Conservation (phyloP, 2,329 filamentous ascomycete species). For the Cordyceps cateniannulata region DNA sequence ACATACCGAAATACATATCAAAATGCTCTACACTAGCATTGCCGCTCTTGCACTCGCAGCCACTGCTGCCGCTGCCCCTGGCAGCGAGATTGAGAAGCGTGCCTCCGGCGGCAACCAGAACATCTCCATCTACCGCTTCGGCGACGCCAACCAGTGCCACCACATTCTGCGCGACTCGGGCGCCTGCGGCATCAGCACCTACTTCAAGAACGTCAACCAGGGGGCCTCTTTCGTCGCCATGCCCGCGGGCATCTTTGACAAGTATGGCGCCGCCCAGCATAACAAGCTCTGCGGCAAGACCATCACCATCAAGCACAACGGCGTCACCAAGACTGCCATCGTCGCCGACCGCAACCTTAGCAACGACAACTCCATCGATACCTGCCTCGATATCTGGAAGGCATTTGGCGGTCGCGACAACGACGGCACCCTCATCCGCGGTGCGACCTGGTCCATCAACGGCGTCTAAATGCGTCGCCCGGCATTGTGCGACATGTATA, state of each 20-base stretch:
- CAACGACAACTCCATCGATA: slow-evolving; percentile 14
- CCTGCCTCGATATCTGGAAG: slow-evolving; percentile 14
- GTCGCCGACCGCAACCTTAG: slow-evolving; percentile 14
- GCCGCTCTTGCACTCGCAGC: slow-evolving; percentile 4
- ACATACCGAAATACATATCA: background rate
- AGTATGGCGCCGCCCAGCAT: slow-evolving; percentile 13
- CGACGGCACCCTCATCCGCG: slow-evolving; percentile 13
- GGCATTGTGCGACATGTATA: background rate
- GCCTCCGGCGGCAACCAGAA: slow-evolving; percentile 10
- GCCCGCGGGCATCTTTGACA: slow-evolving; percentile 13
- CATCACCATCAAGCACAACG: slow-evolving; percentile 15
- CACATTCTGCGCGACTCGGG: slow-evolving; percentile 10
- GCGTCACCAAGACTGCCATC: slow-evolving; percentile 12
- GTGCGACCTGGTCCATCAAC: slow-evolving; percentile 4
- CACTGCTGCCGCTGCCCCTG: slow-evolving; percentile 2
- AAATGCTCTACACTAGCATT: slow-evolving; percentile 8
- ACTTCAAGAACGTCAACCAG: slow-evolving; percentile 14
- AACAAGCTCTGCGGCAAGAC: slow-evolving; percentile 15
- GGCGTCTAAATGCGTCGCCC: background rate
- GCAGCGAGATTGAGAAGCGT: slow-evolving; percentile 9
- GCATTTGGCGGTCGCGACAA: slow-evolving; percentile 14
- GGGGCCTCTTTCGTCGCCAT: slow-evolving; percentile 13
- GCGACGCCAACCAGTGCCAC: slow-evolving; percentile 10
- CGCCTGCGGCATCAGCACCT: slow-evolving; percentile 16
- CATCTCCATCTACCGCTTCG: slow-evolving; percentile 15